Base-by-base conservation (phyloP, 345 rosid genomes). In the Xanthoceras sorbifolium region DNA sequence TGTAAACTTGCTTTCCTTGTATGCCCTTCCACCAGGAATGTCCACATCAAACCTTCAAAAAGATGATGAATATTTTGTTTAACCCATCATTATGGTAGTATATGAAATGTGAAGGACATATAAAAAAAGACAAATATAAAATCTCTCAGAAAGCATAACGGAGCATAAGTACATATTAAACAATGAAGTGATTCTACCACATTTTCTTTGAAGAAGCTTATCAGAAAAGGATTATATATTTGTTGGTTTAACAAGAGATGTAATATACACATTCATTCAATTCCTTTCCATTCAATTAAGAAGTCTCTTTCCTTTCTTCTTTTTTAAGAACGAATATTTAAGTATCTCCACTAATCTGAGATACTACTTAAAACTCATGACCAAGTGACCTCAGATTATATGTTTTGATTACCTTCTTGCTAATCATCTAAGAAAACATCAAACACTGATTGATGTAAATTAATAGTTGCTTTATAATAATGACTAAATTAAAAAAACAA, bases 41-140 rank as follows among this genome's bases (percentile, higher is more conserved):
- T 91, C 97, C 71, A 94, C 98, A 65, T 93, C 98, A 85, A 94
- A 94, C 91, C 98, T 94, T 84, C 76, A 71, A 61, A 77, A 31
- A 48, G 25, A 63, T 72, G 15, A 72, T 17, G 40, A 70, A 80
- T 8, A 6, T 31, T 76, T 55, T 55, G 9, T 18, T 69, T 67
- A 28, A 18, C 17, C 34, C 40, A 67, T 28, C 20, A 14, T 8
- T 40, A 28, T 9, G 36, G 1, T 9, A 70, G 54, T 11, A 9
- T 14, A 40, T 9, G 6, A 4, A 25, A 62, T 20, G 6, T 22
- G 3, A 31, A 23, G 5, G 31, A 34, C 6, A 65, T 18, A 29
- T 50, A 5, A 17, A 75, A 44, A 44, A 26, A 32, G 38, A 80
- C 36, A 54, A 42, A 28, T 48, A 25, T 23, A 48, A 65, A 22